Base-by-base conservation (phyloP, 441 rosid species). In the Brassica hybrid region DNA sequence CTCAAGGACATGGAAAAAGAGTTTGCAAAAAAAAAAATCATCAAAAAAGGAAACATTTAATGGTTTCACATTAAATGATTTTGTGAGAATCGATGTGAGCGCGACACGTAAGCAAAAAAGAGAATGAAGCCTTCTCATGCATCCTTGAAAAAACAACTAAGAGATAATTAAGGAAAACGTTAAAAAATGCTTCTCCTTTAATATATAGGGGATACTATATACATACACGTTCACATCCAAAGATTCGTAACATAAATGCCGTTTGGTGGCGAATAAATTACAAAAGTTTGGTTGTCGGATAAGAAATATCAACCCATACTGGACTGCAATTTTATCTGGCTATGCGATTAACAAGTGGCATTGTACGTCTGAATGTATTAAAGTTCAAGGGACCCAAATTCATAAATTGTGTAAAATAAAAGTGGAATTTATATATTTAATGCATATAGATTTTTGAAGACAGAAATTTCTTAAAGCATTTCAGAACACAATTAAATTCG, bases 211-310 rank as follows among this genome's bases (percentile, higher is more conserved):
- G n/a, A 30, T 30, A 30, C 1, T 30, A 50, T 13, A 7, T 48
- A 67, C 16, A 23, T 36, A 10, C 0, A 45, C 45, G 45, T 43
- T 43, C 50, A 43, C 12, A 48, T 48, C 54, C 54, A 32, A 43
- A 43, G 48, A 65, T 65, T 23, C 27, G 58, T 57, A 36, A 36
- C 66, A 11, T 58, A 17, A 14, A 21, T 41, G 75, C n/a, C 60
- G 25, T 43, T 60, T 16, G 75, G 75, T 71, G 30, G 41, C 6
- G 4, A 36, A 58, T 71, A 36, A 58, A 71, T 71, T 5, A 71
- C 65, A 66, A 59, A 38, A 14, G 57, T 58, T 38, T 21, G 38
- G 21, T 36, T 18, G 38, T 70, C 5, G 7, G 64, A 8, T 57
- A 62, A 45, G 16, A 34, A 56, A 56, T 48, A 13, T 48, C 7